Base-by-base conservation (phyloP, 495 filamentous ascomycete genomes). In the Apiosordaria backusii region DNA sequence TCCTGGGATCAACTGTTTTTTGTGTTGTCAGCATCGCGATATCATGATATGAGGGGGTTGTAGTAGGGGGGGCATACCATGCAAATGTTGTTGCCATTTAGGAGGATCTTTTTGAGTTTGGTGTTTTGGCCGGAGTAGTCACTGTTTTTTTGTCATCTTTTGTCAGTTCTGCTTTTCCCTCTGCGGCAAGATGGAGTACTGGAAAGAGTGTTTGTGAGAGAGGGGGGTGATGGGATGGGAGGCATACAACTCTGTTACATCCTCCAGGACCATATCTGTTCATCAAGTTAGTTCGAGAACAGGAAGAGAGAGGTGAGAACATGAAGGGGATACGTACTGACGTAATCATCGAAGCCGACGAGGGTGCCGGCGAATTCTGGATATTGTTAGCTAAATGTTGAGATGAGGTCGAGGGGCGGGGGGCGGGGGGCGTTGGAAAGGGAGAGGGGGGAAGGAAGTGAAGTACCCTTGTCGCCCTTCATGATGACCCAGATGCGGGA, bases 31-130 rank as follows among this genome's bases (percentile, higher is more conserved):
- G 19, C 1, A 23, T n/a, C 4, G 23, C 1, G 6, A 22, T 40
- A 29, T 57, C 66, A 29, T 68, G 57, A 45, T 45, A 45, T 45
- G 7, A 15, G 66, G 19, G 54, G 58, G n/a, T n/a, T n/a, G n/a
- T n/a, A n/a, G n/a, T n/a, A n/a, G n/a, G 4, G 16, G 29, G 18
- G 53, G 60, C 65, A 60, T 84, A 97, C 95, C 95, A 99, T 99
- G 90, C 95, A 98, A 64, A 99, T 90, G 72, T 98, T 97, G 78
- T 99, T 99, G 45, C 95, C 95, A 71, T 98, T 98, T n/a, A 99
- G 82, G 24, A 99, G 78, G 58, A 98, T 95, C 83, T 97, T 97
- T 19, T 91, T 85, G 21, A 97, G 87, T 77, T 96, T 96, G 19
- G 86, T 90, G 70, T 92, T 88, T 66, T 89, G 83, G 67, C 93